Evolutionary conservation across 768 basidiomycete genomes (phyloP).

Genomic region (Mycena epipterygia): DNA sequence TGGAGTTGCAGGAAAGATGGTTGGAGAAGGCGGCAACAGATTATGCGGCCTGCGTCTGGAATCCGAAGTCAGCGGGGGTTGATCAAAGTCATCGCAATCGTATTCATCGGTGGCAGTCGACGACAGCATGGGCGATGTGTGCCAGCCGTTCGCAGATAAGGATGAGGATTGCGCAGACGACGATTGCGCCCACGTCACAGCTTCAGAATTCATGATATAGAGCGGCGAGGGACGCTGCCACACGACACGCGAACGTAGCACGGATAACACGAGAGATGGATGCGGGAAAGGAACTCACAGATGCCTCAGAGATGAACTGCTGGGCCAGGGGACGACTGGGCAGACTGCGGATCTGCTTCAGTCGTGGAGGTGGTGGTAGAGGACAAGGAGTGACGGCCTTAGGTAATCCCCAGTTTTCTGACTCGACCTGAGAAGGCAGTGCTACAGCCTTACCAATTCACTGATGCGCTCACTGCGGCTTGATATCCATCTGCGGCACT

Average conservation of each 20-base stretch:
- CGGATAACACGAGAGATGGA: conserved; percentile 24
- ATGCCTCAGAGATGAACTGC: conserved; percentile 42
- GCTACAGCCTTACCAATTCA: too few species aligned
- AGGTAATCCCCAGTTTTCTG: not conserved
- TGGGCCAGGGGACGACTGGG: conserved; percentile 34
- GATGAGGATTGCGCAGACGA: conserved; percentile 38
- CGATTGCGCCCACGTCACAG: conserved; percentile 37
- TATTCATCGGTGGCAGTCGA: conserved; percentile 41
- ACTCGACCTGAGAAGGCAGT: too few species aligned
- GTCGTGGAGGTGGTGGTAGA: conserved; percentile 19
- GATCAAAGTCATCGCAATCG: conserved; percentile 45
- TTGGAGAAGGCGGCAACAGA: conserved; percentile 54
- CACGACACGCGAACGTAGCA: conserved; percentile 40
- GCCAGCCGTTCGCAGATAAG: conserved; percentile 2
- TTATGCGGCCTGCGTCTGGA: conserved; percentile 69
- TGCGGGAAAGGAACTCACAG: conserved; percentile 52
- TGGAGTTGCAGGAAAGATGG: conserved; percentile 43
- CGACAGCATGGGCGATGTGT: conserved; percentile 35
- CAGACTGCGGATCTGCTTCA: conserved; percentile 21
- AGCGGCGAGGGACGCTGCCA: conserved; percentile 27
- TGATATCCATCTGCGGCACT: too few species aligned
- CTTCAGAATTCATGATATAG: conserved; percentile 29
- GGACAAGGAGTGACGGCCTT: not conserved
- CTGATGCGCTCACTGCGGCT: too few species aligned
- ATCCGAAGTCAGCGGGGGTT: conserved; percentile 67